These are phyloP conservation scores for Xerocomellus dryophilus DNA, from an alignment of 768 basidiomycete genomes.

Conservation along the genomic window DNA sequence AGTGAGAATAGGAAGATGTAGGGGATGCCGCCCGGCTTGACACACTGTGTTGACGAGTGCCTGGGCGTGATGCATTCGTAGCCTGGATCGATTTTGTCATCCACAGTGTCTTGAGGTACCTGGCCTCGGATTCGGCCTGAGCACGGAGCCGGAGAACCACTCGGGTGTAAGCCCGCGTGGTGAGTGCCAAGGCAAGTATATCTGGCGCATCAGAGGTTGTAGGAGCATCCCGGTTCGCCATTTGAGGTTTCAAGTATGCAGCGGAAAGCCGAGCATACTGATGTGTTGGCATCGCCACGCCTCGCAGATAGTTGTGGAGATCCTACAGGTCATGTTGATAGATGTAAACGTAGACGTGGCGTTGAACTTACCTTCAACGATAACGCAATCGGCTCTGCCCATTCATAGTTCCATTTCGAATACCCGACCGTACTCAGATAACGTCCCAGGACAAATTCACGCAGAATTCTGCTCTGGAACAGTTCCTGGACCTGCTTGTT, in stretches of 20 bases:
- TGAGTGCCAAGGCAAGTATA: conserved; percentile 52
- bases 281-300: conserved; percentile 72
- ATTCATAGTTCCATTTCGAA: conserved; percentile 53
- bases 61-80: conserved; percentile 9
- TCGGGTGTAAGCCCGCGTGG: conserved; percentile 75
- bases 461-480: conserved; percentile 46
- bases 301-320: conserved; percentile 74
- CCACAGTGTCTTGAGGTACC: conserved; percentile 15
- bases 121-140: conserved; percentile 66
- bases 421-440: conserved; percentile 75
- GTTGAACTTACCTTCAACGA: conserved; percentile 52
- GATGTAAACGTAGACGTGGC: neutral
- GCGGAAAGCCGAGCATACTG: conserved; percentile 63
- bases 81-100: conserved; percentile 1
- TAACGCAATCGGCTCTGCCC: conserved; percentile 59
- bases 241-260: conserved; percentile 52
- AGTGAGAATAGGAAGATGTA: conserved; percentile 38
- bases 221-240: conserved; percentile 38
- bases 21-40: conserved; percentile 70
- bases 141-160: conserved; percentile 74
- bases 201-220: conserved; percentile 41
- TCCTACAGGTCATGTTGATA: conserved; percentile 46
- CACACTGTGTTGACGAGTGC: conserved; percentile 36
- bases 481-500: conserved; percentile 54
- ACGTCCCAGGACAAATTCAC: conserved; percentile 66